phyloP scores from a whole-genome alignment of 768 basidiomycete genomes.

The Lentinula lateritia region DNA sequence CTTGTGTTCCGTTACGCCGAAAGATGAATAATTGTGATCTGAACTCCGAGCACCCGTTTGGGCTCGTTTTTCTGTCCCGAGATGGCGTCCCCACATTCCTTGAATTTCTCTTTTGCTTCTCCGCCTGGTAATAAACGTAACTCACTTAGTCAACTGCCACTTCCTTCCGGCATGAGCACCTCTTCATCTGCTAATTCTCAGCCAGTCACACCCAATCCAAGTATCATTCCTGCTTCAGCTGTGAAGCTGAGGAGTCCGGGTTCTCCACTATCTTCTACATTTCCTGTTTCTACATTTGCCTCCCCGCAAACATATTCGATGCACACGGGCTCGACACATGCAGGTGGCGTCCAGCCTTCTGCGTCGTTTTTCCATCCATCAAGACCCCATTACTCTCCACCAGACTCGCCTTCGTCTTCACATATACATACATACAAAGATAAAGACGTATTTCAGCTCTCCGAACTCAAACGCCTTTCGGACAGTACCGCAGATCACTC shows the following conservation, averaged over 20 bases:
- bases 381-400: conserved; percentile 46
- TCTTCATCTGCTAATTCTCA: background rate
- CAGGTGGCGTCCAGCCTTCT: conserved; percentile 71
- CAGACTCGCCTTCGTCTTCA: conserved; percentile 28
- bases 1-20: background rate
- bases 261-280: conserved; percentile 5
- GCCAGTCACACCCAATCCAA: background rate
- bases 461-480: conserved; percentile 30
- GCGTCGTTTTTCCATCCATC: conserved; percentile 75
- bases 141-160: conserved; percentile 6
- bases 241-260: background rate
- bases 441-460: conserved; percentile 32
- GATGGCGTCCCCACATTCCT: conserved; percentile 11
- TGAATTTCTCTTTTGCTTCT: conserved; percentile 6
- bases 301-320: background rate
- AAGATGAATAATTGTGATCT: background rate
- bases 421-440: conserved; percentile 18
- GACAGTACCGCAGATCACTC: conserved; percentile 39
- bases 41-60: background rate
- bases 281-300: background rate
- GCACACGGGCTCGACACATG: conserved; percentile 46
- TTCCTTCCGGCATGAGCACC: conserved; percentile 2
- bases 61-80: background rate
- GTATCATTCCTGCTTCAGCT: background rate
- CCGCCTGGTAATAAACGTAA: conserved; percentile 1